Conservation (phyloP, 2,329 filamentous ascomycete species). For the Escovopsis sp. region DNA sequence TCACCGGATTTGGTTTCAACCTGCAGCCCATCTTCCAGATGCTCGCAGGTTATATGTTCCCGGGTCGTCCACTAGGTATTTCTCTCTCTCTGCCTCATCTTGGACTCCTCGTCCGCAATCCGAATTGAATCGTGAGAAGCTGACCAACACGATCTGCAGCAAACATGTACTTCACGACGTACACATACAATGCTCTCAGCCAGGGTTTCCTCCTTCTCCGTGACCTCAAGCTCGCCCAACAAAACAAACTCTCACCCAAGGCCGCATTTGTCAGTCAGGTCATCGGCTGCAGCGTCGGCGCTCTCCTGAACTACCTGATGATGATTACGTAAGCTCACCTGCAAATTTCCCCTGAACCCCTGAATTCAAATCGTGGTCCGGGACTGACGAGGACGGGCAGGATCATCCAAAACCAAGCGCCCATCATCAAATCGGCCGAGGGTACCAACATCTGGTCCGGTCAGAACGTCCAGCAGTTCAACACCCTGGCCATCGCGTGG, state of each 20-base stretch:
- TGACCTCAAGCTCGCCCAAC: slow-evolving; percentile 16
- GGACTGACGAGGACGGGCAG: slow-evolving; percentile 6
- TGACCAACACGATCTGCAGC: background rate
- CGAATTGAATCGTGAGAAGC: background rate
- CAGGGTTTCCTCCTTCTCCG: slow-evolving; percentile 18
- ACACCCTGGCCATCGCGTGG: slow-evolving; percentile 20
- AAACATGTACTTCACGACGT: slow-evolving; percentile 28
- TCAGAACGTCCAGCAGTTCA: slow-evolving; percentile 31
- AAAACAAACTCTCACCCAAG: slow-evolving; percentile 14
- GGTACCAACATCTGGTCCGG: slow-evolving; percentile 29
- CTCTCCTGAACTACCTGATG: slow-evolving; percentile 30
- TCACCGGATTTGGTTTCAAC: slow-evolving; percentile 18
- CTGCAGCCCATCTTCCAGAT: slow-evolving; percentile 28
- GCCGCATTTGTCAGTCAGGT: slow-evolving; percentile 20
- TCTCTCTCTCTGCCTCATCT: background rate
- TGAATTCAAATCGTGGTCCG: too few species aligned
- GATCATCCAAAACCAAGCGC: slow-evolving; percentile 27
- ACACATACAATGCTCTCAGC: slow-evolving; percentile 17
- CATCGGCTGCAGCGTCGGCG: slow-evolving; percentile 25
- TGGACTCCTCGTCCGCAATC: background rate
- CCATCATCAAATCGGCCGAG: slow-evolving; percentile 20
- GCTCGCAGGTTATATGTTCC: slow-evolving; percentile 32
- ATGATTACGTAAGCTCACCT: slow-evolving; percentile 15
- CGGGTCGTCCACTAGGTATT: slow-evolving; percentile 22
- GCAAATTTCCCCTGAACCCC: too few species aligned